Conservation (phyloP, 495 filamentous ascomycete genomes). For the Gamarada debralockiae region DNA sequence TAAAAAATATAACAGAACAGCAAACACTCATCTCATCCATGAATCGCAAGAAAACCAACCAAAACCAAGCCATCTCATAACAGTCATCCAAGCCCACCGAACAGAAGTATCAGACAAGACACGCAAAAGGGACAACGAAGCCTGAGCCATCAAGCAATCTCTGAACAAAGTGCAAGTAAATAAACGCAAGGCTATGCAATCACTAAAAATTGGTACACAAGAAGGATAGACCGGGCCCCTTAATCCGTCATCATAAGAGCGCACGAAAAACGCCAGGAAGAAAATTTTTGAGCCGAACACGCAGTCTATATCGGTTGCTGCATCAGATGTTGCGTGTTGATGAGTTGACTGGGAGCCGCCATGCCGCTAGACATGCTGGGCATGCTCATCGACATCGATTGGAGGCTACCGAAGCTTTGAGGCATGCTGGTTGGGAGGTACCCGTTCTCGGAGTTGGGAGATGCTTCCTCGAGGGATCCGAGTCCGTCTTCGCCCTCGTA, state of each 20-base stretch:
- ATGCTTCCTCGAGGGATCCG: constrained; percentile 70
- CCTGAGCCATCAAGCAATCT: neutral
- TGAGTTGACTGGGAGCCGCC: constrained; percentile 42
- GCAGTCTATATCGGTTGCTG: constrained; percentile 20
- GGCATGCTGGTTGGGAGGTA: constrained; percentile 45
- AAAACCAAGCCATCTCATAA: constrained; percentile 14
- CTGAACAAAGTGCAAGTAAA: constrained; percentile 7
- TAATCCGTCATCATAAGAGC: neutral
- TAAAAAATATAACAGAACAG: neutral
- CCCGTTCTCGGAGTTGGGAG: constrained; percentile 57
- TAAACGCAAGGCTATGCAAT: constrained; percentile 28
- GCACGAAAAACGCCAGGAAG: neutral
- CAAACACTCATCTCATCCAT: neutral
- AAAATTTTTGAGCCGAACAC: neutral
- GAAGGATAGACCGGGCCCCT: neutral
- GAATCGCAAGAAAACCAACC: neutral
- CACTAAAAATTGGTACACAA: constrained; percentile 22
- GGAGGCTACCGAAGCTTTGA: constrained; percentile 32
- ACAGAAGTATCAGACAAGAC: constrained; percentile 1
- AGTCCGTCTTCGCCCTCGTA: constrained; percentile 65
- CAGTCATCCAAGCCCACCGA: constrained; percentile 10
- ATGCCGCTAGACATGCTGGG: constrained; percentile 41
- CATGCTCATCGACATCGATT: constrained; percentile 54
- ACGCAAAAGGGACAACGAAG: too few species aligned
- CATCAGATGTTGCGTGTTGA: constrained; percentile 26